phyloP scores from a whole-genome alignment of 345 rosid genomes.

The Bretschneidera sinensis region DNA sequence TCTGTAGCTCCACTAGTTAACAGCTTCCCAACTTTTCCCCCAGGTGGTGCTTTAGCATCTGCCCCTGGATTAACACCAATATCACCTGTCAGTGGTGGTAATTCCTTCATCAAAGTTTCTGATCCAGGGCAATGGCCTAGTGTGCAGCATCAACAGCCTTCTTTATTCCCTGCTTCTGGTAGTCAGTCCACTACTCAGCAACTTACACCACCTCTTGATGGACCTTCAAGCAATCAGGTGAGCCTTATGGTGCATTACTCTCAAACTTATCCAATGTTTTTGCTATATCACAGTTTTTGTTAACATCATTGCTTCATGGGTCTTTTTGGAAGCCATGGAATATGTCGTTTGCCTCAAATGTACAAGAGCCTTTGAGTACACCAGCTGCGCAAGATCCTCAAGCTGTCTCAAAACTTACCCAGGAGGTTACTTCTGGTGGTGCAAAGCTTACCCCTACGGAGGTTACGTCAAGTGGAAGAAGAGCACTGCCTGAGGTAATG shows the following conservation, averaged over 20 bases:
- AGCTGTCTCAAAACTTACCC: constrained; percentile 23
- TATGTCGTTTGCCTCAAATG: constrained; percentile 29
- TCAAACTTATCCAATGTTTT: constrained; percentile 2
- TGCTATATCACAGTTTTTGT: constrained; percentile 3
- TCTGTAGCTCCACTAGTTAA: constrained; percentile 27
- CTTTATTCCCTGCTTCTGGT: constrained; percentile 36
- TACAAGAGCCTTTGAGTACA: constrained; percentile 38
- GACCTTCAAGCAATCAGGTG: constrained; percentile 62
- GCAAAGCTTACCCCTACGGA: constrained; percentile 37
- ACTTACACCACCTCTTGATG: constrained; percentile 35
- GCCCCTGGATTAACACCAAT: constrained; percentile 27
- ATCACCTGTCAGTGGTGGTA: constrained; percentile 28
- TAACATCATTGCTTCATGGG: constrained; percentile 12
- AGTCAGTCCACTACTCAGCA: constrained; percentile 41
- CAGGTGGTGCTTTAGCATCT: constrained; percentile 29
- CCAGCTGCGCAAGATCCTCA: constrained; percentile 42
- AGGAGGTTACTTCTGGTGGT: constrained; percentile 28
- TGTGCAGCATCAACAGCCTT: constrained; percentile 46
- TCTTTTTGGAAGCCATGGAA: constrained; percentile 55
- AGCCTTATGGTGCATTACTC: constrained; percentile 11
- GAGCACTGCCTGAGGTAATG: constrained; percentile 74
- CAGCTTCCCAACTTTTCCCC: constrained; percentile 27
- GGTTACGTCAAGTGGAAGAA: constrained; percentile 51
- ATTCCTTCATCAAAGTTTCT: constrained; percentile 16
- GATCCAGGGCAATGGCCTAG: constrained; percentile 35